These are phyloP conservation scores for Cutaneotrichosporon spelunceum DNA, from an alignment of 1,284 basidiomycete species.

Conservation along the genomic window DNA sequence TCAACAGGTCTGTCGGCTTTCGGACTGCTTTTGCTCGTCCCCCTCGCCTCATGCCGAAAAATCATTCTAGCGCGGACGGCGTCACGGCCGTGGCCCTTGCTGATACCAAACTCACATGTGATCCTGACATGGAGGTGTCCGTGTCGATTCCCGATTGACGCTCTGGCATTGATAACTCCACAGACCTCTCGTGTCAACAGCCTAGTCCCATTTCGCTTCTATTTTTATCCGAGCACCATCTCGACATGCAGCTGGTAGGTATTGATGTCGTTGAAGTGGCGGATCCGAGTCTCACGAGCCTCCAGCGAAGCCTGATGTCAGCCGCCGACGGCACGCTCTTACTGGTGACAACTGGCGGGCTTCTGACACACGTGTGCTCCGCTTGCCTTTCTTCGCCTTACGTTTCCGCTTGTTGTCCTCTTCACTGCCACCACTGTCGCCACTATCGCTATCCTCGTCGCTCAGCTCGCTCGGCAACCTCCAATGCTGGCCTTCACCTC, in stretches of 20 bases:
- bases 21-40: too few relatives aligned
- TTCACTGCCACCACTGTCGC: background rate
- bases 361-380: background rate
- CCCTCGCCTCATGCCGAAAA: too few relatives aligned
- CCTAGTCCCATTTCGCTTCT: background rate
- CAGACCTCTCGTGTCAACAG: background rate
- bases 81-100: too few relatives aligned
- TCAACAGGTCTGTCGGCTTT: background rate
- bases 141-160: background rate
- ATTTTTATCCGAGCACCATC: constrained; percentile 5
- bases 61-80: too few relatives aligned
- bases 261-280: constrained; percentile 19
- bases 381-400: too few relatives aligned
- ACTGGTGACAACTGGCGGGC: background rate
- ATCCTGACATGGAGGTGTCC: background rate
- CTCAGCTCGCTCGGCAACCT: background rate
- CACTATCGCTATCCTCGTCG: background rate
- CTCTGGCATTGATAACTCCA: too few relatives aligned
- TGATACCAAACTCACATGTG: background rate
- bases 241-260: constrained; percentile 15
- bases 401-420: background rate
- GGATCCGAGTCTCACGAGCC: constrained; percentile 16
- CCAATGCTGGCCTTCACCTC: background rate
- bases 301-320: background rate
- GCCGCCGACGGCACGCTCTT: background rate